Evolutionary conservation across 2,329 filamentous ascomycete genomes (phyloP).

Genomic region (Calycina herbarum): DNA sequence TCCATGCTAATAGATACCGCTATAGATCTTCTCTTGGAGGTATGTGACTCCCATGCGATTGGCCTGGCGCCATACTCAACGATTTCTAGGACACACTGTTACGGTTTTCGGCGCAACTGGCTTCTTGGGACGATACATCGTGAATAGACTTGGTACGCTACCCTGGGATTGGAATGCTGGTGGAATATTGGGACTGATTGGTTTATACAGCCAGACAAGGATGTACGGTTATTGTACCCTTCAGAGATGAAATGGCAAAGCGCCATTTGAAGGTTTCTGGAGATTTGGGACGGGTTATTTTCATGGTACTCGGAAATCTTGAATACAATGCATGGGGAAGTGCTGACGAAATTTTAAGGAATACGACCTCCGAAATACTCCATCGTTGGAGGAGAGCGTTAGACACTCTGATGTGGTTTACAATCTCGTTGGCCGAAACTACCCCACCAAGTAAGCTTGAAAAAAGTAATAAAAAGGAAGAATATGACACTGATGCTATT

Average conservation of each 20-base stretch:
- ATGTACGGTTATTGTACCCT: slow-evolving; percentile 92
- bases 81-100: slow-evolving; percentile 76
- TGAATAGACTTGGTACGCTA: slow-evolving; percentile 79
- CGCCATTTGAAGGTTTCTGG: slow-evolving; percentile 95
- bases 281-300: slow-evolving; percentile 85
- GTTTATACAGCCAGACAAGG: slow-evolving; percentile 73
- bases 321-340: background rate
- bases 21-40: slow-evolving; percentile 81
- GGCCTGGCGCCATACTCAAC: slow-evolving; percentile 22
- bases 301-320: slow-evolving; percentile 58
- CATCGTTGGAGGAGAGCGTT: slow-evolving; percentile 94
- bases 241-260: slow-evolving; percentile 96
- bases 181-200: slow-evolving; percentile 25
- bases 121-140: slow-evolving; percentile 93
- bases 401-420: slow-evolving; percentile 97
- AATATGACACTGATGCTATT: background rate
- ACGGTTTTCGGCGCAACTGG: slow-evolving; percentile 98
- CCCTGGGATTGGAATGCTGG: slow-evolving; percentile 14
- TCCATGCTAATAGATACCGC: slow-evolving; percentile 34
- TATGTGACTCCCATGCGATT: slow-evolving; percentile 45
- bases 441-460: slow-evolving; percentile 80
- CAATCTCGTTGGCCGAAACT: slow-evolving; percentile 91
- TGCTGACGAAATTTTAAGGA: slow-evolving; percentile 55
- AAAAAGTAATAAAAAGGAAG: background rate
- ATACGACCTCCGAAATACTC: slow-evolving; percentile 91